Base-by-base conservation (phyloP, 2,329 filamentous ascomycete genomes). In the Exophiala lecanii-corni region DNA sequence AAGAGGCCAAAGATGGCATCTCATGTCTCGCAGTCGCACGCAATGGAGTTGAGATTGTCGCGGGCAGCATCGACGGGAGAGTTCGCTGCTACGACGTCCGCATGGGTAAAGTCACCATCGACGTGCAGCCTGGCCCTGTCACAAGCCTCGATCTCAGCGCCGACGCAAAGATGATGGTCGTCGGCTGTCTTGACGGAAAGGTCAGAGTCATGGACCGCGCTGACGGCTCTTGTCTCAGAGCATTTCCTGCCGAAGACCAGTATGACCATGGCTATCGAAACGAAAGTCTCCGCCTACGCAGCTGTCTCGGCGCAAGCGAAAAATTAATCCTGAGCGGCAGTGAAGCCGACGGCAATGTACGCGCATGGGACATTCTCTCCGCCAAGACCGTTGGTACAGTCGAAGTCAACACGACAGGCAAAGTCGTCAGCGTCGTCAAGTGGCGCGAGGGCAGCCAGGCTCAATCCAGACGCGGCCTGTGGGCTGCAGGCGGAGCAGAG, bases 321-420 rank as follows among this genome's bases (percentile, higher is more conserved):
- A 81, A 78, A 47, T 82, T 84, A 36, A 86, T 92, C 1, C 58
- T 96, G 3, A 84, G 80, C 38, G 91, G 91, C 5, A 88, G 89
- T 57, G 89, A 96, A 64, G 72, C 76, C 58, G 71, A 83, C 48
- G 85, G 84, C 2, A 72, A 73, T 57, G 65, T 89, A 5, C 82
- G 82, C 69, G 86, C 80, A 1, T 97, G 91, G 91, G 89, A 96
- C 66, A 68, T 94, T 15, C 62, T 95, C 41, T 83, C 76, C 4
- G 89, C 87, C 1, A 76, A 81, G 41, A 23, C 34, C 16, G 40
- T 56, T 23, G 54, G 46, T 2, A 36, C 21, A 20, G 40, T 59
- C 33, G 42, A 52, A 9, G 40, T 55, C 34, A 50, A 43, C 41
- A 18, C 46, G 28, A 28, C 42, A 6, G 47, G 40, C 13, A 54